Evolutionary conservation across 441 rosid genomes (phyloP).

Genomic region (Corymbia calophylla): DNA sequence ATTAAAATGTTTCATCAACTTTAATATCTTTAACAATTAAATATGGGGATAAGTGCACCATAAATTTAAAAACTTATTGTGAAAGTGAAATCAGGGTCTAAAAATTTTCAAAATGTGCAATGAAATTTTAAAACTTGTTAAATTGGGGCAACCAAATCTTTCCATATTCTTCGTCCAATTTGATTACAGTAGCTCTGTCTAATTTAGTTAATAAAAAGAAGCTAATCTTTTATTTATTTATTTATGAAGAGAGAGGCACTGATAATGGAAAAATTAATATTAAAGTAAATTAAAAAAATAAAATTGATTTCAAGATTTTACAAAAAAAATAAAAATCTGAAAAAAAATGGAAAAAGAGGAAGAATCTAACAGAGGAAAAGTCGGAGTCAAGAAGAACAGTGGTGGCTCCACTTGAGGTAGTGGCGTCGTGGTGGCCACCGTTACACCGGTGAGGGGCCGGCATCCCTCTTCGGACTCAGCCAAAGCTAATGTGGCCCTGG

Average conservation of each 20-base stretch:
- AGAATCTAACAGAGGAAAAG: too few species aligned
- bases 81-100: fast-evolving
- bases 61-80: fast-evolving
- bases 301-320: too few species aligned
- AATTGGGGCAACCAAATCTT: fast-evolving
- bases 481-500: background rate
- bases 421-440: background rate
- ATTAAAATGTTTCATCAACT: fast-evolving
- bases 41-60: too few species aligned
- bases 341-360: too few species aligned
- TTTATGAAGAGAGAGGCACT: background rate
- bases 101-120: too few species aligned
- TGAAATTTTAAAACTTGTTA: background rate
- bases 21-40: too few species aligned
- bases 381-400: background rate
- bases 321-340: too few species aligned
- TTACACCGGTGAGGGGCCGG: fast-evolving
- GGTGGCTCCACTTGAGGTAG: background rate
- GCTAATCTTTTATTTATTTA: too few species aligned
- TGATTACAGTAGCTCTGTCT: too few species aligned
- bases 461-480: background rate
- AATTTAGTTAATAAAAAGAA: too few species aligned
- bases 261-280: background rate
- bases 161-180: fast-evolving
- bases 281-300: too few species aligned